These are phyloP conservation scores for Fonsecaea erecta DNA, from an alignment of 2,329 filamentous ascomycete species.

Conservation along the genomic window DNA sequence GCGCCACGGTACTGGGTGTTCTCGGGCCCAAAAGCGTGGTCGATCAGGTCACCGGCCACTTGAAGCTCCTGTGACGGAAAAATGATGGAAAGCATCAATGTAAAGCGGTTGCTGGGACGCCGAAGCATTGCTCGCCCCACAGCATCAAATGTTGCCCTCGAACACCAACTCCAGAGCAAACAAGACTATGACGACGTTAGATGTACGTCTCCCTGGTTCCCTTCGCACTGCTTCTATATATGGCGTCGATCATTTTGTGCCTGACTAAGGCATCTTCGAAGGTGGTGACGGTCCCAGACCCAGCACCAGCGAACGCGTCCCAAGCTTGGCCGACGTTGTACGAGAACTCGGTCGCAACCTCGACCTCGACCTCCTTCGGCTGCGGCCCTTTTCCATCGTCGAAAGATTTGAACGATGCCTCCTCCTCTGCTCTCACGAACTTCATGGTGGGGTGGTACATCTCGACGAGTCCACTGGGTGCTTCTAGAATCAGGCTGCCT, in stretches of 20 bases:
- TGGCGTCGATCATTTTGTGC: conserved; percentile 33
- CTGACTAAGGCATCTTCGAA: conserved; percentile 32
- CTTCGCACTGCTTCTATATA: conserved; percentile 28
- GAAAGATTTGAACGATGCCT: not conserved
- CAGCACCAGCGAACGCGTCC: conserved; percentile 30
- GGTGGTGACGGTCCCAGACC: conserved; percentile 21
- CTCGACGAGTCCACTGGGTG: conserved; percentile 22
- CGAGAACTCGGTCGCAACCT: conserved; percentile 16
- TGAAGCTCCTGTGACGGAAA: conserved; percentile 74
- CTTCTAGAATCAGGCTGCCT: conserved; percentile 31
- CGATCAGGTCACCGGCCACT: conserved; percentile 79
- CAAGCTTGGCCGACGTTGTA: conserved; percentile 31
- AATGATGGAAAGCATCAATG: not conserved
- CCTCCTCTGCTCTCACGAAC: conserved; percentile 16
- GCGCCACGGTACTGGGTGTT: conserved; percentile 86
- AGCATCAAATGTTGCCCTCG: not conserved
- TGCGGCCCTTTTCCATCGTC: conserved; percentile 16
- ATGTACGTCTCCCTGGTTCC: conserved; percentile 30
- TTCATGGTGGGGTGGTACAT: conserved; percentile 30
- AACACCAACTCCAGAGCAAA: not conserved
- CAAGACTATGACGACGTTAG: conserved; percentile 4
- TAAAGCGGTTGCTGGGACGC: not conserved
- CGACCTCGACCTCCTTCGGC: conserved; percentile 20
- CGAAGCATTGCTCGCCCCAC: not conserved
- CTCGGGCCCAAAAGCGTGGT: conserved; percentile 82